Conservation (phyloP, 176 grass and related monocot species). For the Coix lacrymajobi region DNA sequence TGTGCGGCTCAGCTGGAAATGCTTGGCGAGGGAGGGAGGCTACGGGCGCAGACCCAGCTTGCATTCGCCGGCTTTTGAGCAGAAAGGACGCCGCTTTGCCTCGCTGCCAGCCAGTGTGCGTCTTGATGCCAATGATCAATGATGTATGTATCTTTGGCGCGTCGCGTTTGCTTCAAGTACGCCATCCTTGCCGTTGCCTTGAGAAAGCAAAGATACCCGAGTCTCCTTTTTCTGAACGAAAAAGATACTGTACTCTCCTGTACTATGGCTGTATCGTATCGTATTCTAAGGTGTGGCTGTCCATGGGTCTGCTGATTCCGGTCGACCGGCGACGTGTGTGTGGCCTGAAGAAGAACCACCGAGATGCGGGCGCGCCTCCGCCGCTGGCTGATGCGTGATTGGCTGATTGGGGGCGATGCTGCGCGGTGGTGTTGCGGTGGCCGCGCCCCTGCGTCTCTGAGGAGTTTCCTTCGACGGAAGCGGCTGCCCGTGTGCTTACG, state of each 20-base stretch:
- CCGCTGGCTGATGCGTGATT: not conserved
- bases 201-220: not conserved
- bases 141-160: not conserved
- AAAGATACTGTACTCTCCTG: not conserved
- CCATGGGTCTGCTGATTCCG: not conserved
- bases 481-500: not conserved
- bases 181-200: conserved; percentile 2
- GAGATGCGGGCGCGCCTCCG: not conserved
- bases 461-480: not conserved
- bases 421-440: not conserved
- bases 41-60: conserved; percentile 34
- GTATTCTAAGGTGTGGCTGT: not conserved
- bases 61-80: conserved; percentile 31
- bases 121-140: not conserved
- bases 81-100: conserved; percentile 37
- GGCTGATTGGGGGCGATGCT: not conserved
- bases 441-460: not conserved
- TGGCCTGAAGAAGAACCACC: not conserved
- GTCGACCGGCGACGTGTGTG: not conserved
- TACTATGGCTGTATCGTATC: not conserved
- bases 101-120: conserved; percentile 19
- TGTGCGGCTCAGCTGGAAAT: conserved; percentile 28
- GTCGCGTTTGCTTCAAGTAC: conserved; percentile 9
- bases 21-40: not conserved
- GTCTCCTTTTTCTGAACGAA: not conserved